Evolutionary conservation across 371 early-diverging fungal species (phyloP), one percentile per base, ranked within the genome.

Genomic region (Lichtheimia hyalospora): DNA sequence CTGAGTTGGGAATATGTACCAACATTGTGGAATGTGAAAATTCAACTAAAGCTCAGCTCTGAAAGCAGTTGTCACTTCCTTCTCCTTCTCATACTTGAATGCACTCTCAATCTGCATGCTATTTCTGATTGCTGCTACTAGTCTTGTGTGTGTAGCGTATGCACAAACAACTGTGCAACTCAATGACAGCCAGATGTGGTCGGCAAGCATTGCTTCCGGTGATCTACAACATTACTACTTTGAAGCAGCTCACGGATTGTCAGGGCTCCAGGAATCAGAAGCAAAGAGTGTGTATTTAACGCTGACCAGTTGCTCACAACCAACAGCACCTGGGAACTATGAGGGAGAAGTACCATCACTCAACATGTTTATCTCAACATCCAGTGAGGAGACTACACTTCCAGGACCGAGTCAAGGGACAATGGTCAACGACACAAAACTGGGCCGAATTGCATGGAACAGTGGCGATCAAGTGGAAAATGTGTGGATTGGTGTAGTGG

Each of bases 391-490:
- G n/a, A 65, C 83, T 0, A 34, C 34, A 8, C 43, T 82, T 5
- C 84, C 84, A 18, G 77, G 75, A 14, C 79, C 82, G 10, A 71
- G 73, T 43, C 70, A 77, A 44, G 74, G 75, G 15, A 55, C 61
- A 12, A 50, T 61, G 24, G 64, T 65, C 5, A 65, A 70, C 18
- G 63, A 71, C 21, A 60, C 70, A 56, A 44, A 63, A 48, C 27
- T 62, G 13, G 69, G 81, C 23, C 52, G 73, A 54, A 54, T 58
- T 39, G 52, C 69, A 49, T 77, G 82, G 82, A 60, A 63, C 49
- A 69, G 63, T n/a, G 49, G 54, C 49, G 48, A 43, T 3, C 44
- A 54, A 3, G 27, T 58, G 23, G 24, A 55, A 1, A 61, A 72
- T 44, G 25, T 79, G 18, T 79, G 80, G 80, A 64, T 79, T 18